phyloP scores from a whole-genome alignment of 768 basidiomycete species.

The Lactarius sanguifluus region DNA sequence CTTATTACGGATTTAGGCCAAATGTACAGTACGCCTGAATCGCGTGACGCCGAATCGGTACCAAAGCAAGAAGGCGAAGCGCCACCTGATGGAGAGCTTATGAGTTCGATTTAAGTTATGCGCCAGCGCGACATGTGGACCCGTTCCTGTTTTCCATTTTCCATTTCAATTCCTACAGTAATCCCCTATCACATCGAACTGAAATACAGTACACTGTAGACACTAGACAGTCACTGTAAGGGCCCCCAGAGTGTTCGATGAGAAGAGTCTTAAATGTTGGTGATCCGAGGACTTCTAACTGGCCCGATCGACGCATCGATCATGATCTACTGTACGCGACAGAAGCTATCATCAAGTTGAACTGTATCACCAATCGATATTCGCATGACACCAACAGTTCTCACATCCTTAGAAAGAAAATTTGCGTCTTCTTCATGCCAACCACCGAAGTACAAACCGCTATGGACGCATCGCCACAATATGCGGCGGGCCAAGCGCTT shows the following conservation, averaged over 20 bases:
- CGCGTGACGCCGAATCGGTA: not conserved
- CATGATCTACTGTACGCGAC: conserved; percentile 3
- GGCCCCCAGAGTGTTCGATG: not conserved
- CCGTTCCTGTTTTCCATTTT: not conserved
- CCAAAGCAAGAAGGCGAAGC: not conserved
- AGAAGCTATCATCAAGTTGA: not conserved
- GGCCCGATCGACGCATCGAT: not conserved
- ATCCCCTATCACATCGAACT: not conserved
- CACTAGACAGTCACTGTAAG: not conserved
- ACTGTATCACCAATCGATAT: not conserved
- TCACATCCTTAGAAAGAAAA: not conserved
- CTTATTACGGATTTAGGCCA: not conserved
- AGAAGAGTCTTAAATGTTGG: not conserved
- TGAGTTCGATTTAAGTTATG: not conserved
- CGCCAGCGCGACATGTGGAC: not conserved
- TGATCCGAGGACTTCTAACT: not conserved
- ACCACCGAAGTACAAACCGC: not conserved
- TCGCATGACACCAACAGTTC: no score
- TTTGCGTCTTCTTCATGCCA: not conserved
- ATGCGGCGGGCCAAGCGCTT: no score
- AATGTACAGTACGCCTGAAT: not conserved
- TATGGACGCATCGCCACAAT: no score
- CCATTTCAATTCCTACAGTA: not conserved
- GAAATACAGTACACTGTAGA: no score
- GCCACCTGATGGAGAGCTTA: not conserved